Conservation (phyloP, 1,284 basidiomycete genomes). For the Austroboletus rostrupii region DNA sequence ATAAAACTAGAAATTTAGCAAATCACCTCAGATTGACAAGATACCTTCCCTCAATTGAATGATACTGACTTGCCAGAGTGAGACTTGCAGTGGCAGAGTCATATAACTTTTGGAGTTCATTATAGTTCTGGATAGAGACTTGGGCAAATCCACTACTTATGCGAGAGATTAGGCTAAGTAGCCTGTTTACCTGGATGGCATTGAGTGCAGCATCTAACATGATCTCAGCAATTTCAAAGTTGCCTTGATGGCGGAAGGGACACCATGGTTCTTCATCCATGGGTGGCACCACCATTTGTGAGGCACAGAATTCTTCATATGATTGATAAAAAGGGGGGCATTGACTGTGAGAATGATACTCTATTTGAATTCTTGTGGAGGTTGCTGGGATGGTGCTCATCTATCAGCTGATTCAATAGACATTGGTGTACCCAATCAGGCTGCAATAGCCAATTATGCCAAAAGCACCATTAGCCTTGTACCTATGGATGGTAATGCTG, state of each 20-base stretch:
- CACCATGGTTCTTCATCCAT: not conserved
- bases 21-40: not conserved
- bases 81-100: not conserved
- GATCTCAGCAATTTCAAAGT: not conserved
- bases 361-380: not conserved
- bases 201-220: not conserved
- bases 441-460: not conserved
- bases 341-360: not conserved
- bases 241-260: not conserved
- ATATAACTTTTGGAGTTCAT: not conserved
- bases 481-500: too few relatives aligned
- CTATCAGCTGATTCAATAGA: not conserved
- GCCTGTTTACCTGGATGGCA: not conserved
- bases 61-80: slow-evolving; percentile 1
- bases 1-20: not conserved
- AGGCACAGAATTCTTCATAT: not conserved
- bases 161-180: not conserved
- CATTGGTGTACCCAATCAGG: not conserved
- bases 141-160: not conserved
- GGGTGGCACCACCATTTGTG: not conserved
- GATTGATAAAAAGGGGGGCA: not conserved
- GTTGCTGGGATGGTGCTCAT: not conserved
- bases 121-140: not conserved
- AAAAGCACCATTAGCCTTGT: too few relatives aligned
- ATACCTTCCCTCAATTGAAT: not conserved